Conservation (phyloP, 306 rosid genomes). For the Herpetospermum pedunculosum region DNA sequence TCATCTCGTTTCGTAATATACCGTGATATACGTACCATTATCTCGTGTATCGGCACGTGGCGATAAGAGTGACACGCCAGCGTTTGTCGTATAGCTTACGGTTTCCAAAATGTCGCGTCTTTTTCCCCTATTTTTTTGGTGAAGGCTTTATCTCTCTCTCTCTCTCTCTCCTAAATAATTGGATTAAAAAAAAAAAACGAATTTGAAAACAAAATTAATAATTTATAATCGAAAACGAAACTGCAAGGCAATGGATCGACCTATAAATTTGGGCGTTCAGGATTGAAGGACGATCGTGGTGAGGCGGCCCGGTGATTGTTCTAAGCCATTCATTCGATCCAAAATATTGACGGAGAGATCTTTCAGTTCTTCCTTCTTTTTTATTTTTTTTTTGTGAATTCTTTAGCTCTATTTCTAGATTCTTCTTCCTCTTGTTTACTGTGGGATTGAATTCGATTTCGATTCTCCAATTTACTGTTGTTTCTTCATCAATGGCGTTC, state of each 20-base stretch:
- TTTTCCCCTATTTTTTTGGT: background rate
- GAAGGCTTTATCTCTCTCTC: background rate
- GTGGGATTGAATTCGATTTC: background rate
- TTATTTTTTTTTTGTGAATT: too few relatives aligned
- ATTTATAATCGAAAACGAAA: background rate
- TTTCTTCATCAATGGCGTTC: conserved; percentile 46
- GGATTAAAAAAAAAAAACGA: background rate
- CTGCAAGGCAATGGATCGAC: background rate
- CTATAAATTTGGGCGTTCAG: background rate
- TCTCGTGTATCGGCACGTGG: background rate
- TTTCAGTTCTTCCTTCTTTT: background rate
- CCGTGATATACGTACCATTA: background rate
- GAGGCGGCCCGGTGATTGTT: background rate
- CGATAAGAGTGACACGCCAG: background rate
- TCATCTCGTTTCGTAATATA: background rate
- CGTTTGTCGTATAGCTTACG: background rate
- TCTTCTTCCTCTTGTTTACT: background rate
- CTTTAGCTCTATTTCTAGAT: background rate
- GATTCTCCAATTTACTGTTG: background rate
- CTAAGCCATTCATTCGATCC: background rate
- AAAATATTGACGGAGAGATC: background rate
- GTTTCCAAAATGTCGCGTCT: background rate
- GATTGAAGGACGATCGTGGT: background rate
- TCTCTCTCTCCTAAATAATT: conserved; percentile 1
- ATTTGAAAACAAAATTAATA: too few relatives aligned